Evolutionary conservation across 1,284 basidiomycete species (phyloP), one percentile per base, ranked within the genome.

Genomic region (Vanrija sp.): DNA sequence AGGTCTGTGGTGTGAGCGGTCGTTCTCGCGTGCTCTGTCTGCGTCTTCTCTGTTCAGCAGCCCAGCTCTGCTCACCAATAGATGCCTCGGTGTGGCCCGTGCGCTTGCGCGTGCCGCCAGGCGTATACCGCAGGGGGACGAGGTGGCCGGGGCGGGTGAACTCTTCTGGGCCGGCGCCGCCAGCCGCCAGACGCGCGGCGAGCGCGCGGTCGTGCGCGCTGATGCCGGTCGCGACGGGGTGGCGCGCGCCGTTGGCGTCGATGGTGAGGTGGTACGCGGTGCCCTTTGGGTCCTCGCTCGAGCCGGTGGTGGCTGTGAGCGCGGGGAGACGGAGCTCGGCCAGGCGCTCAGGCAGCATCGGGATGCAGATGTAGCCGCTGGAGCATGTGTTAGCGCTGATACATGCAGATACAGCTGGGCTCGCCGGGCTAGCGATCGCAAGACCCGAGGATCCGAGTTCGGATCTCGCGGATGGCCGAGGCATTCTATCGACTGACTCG

Each of bases 191-290:
- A 42, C 89, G 84, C 1, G 83, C 89, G 8, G 93, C 95, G 54
- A 94, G 80, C 6, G 91, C 86, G 56, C 96, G 86, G 78, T 99
- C 95, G 75, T 92, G 87, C 4, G 96, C 95, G 46, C 92, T 96
- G 67, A 99, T 99, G 38, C 96, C 96, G 9, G 96, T 99, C 1
- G 91, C 87, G 12, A 66, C 58, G 25, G 63, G 61, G 49, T 68
- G 68, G 54, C 56, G 62, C 18, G 61, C 23, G 34, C 47, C 81
- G 67, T 85, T 87, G 76, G 95, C 95, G 78, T 98, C 96, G 42
- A 96, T 78, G 0, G 95, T 98, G 63, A 98, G 81, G n/a, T 95
- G 94, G 78, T 98, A 98, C 0, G 96, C 96, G 0, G 95, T 99
- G 53, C 86, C 85, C 76, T 96, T 88, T 49, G 86, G 85, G 65